Conservation (phyloP, 345 rosid genomes). For the Aquilaria malaccensis region DNA sequence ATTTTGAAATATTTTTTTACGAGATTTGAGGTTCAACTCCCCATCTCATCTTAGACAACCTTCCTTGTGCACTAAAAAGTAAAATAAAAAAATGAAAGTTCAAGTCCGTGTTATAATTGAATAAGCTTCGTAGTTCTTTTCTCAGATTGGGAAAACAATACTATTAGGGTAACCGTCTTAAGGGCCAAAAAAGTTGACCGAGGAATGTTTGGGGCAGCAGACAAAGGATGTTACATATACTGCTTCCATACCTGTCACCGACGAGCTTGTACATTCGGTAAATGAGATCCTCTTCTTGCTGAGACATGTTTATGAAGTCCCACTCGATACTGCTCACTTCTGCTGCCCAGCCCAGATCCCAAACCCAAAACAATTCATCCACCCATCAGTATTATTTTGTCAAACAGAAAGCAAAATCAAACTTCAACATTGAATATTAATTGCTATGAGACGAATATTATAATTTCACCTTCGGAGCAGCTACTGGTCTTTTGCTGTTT, state of each 20-base stretch:
- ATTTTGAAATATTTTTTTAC: too few relatives aligned
- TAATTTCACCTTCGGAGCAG: slow-evolving; percentile 50
- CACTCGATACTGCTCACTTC: slow-evolving; percentile 95
- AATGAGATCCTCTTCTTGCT: slow-evolving; percentile 94
- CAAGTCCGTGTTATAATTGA: neutral
- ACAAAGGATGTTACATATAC: neutral
- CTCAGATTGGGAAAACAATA: too few relatives aligned
- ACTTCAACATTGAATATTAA: neutral
- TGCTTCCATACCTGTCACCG: slow-evolving; percentile 51
- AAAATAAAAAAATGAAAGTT: neutral
- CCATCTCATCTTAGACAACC: too few relatives aligned
- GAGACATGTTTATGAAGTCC: slow-evolving; percentile 82
- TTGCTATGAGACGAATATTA: neutral
- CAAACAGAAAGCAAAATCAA: too few relatives aligned
- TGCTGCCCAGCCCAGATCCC: slow-evolving; percentile 16
- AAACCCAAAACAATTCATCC: neutral
- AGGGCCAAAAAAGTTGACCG: neutral
- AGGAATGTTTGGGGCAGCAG: neutral
- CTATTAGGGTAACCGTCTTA: neutral
- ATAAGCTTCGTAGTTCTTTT: too few relatives aligned
- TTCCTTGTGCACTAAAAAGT: neutral
- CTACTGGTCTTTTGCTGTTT: slow-evolving; percentile 49
- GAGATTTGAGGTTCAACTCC: too few relatives aligned
- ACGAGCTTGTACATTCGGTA: slow-evolving; percentile 83
- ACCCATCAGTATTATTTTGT: too few relatives aligned